Base-by-base conservation (phyloP, 1,284 basidiomycete species). In the Trichosporon asahii region DNA sequence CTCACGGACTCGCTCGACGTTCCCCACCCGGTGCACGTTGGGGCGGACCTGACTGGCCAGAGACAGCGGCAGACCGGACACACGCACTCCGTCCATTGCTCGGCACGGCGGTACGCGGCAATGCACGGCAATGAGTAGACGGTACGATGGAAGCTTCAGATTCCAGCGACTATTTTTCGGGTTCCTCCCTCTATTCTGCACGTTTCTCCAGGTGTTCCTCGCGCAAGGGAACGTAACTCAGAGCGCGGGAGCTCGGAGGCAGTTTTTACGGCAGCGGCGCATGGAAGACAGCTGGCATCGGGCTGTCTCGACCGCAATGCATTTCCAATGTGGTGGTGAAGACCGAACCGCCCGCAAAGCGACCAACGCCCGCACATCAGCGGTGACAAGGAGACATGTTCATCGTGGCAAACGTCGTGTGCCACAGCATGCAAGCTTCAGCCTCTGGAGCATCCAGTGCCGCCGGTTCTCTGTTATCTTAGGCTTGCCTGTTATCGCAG, bases 241-340 rank as follows among this genome's bases (percentile, higher is more conserved):
- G 49, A 53, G 49, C 23, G 49, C 49, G 49, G 49, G 49, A 53
- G 49, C n/a, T 25, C 49, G 49, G 49, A 53, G 49, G 49, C 49
- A 53, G 18, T 53, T 18, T 11, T 53, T 53, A 53, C 49, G 49
- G 49, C 49, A 53, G 49, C 49, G 9, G 2, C 21, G 46, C 49
- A 21, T 23, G 49, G 49, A 53, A 53, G 7, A 53, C 18, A 44
- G 49, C 23, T 25, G 9, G 18, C 21, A 23, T n/a, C 46, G 46
- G 23, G 8, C 11, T 25, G 21, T 25, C 49, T 53, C 49, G 49
- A 53, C 49, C 49, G 49, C 23, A 21, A 6, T 9, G 7, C 23
- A 12, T 21, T 53, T 53, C 21, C 49, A 53, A 53, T 53, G 49
- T 18, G 49, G n/a, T n/a, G 49, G 49, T 11, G 21, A 1, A 53